Conservation (phyloP, 1,284 basidiomycete species). For the Cutaneotrichosporon curvatum region DNA sequence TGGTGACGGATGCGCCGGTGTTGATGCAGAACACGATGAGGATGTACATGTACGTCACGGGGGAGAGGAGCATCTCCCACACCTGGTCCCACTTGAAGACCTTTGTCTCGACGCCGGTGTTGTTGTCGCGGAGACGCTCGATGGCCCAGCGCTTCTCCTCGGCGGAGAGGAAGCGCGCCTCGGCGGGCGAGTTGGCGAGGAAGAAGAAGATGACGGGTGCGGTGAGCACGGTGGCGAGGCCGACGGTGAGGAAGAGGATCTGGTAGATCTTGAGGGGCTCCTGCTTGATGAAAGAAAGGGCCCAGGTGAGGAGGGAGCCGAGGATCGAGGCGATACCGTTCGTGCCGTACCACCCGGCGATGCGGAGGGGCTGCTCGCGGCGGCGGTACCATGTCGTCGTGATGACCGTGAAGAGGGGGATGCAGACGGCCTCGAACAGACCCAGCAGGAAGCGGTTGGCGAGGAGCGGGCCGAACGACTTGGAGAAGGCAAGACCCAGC, state of each 20-base stretch:
- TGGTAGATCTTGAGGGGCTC: conserved; percentile 24
- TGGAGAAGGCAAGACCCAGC: conserved; percentile 12
- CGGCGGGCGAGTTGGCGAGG: conserved; percentile 37
- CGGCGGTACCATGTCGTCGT: conserved; percentile 46
- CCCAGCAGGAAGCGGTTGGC: conserved; percentile 22
- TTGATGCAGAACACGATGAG: conserved; percentile 28
- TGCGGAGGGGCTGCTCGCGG: conserved; percentile 39
- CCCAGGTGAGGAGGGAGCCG: conserved; percentile 29
- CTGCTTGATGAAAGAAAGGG: conserved; percentile 21
- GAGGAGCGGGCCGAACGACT: conserved; percentile 8
- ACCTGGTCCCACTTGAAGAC: conserved; percentile 39
- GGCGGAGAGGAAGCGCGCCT: conserved; percentile 34
- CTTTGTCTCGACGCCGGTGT: conserved; percentile 31
- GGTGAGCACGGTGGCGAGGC: conserved; percentile 40
- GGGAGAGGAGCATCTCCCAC: conserved; percentile 30
- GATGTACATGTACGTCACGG: conserved; percentile 29
- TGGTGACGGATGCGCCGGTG: conserved; percentile 26
- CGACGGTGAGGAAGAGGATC: conserved; percentile 41
- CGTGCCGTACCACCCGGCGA: conserved; percentile 30
- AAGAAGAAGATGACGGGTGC: conserved; percentile 31
- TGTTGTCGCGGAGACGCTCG: conserved; percentile 42
- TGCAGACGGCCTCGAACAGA: conserved; percentile 20
- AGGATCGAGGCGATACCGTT: conserved; percentile 22
- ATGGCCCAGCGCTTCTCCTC: conserved; percentile 36
- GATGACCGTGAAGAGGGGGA: conserved; percentile 31